Percentiles rank a stretch among this genome's conserved stretches.
phyloP scores from a whole-genome alignment of 345 rosid species.

The Salix caprea region DNA sequence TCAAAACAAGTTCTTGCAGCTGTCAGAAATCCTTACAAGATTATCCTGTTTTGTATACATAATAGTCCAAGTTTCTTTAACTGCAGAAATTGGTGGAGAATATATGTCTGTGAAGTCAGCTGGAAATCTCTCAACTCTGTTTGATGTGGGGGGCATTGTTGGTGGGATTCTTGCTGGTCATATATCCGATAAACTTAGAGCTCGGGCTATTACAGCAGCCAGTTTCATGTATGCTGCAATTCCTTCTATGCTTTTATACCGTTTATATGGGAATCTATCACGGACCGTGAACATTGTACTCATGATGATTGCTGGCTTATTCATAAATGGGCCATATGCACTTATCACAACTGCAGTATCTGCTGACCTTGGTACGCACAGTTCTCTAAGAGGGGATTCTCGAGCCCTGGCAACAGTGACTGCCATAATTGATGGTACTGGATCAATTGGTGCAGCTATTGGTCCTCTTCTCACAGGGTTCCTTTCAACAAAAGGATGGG shows the following conservation, averaged over 20 bases:
- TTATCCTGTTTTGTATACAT: not conserved
- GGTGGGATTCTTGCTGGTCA: slow-evolving; percentile 87
- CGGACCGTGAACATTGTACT: slow-evolving; percentile 52
- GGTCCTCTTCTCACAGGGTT: slow-evolving; percentile 93
- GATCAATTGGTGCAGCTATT: slow-evolving; percentile 88
- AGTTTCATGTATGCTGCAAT: slow-evolving; percentile 81
- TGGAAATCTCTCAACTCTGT: slow-evolving; percentile 85
- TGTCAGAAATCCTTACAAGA: not conserved
- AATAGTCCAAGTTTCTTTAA: no score
- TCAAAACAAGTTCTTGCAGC: not conserved
- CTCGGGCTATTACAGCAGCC: slow-evolving; percentile 82
- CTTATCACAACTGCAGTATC: slow-evolving; percentile 97
- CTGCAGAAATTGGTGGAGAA: slow-evolving; percentile 87
- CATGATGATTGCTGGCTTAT: slow-evolving; percentile 86
- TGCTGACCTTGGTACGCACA: slow-evolving; percentile 91
- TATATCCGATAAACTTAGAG: slow-evolving; percentile 74
- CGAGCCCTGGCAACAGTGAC: slow-evolving; percentile 94
- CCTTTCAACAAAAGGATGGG: slow-evolving; percentile 72
- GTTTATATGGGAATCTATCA: slow-evolving; percentile 64
- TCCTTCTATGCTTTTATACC: slow-evolving; percentile 76
- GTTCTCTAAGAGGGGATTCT: slow-evolving; percentile 76
- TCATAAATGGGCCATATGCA: slow-evolving; percentile 90
- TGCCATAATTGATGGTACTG: slow-evolving; percentile 91
- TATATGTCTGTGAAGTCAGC: slow-evolving; percentile 85
- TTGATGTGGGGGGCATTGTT: slow-evolving; percentile 85